Base-by-base conservation (phyloP, 2,329 filamentous ascomycete species). In the Fusarium miscanthi region DNA sequence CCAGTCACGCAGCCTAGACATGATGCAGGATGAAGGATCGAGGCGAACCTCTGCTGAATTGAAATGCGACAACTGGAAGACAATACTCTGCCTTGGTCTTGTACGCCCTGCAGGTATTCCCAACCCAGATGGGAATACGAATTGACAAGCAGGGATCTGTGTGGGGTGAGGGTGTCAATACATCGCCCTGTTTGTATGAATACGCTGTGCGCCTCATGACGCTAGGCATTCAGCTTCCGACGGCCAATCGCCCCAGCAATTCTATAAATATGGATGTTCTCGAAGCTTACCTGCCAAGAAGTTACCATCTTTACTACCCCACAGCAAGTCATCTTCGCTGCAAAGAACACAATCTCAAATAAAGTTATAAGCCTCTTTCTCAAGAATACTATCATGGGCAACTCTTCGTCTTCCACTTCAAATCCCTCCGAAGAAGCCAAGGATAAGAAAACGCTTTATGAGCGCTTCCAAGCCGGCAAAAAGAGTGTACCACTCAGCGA, bases 391-490 rank as follows among this genome's bases (percentile, higher is more conserved):
- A 70, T 7, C 19, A 74, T 63, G 54, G 70, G 66, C 33, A 70
- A 71, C 21, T 58, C 66, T 51, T 51, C 66, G 3, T 70, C 67
- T 13, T 70, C 68, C 2, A 70, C 68, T 11, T 27, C 46, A 23
- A 48, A 52, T 19, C 13, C 42, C 17, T 21, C 48, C 33, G 66
- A 72, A 46, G 41, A 67, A 40, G 41, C 52, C 27, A 46, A 70
- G 21, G 78, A 81, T 30, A 78, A 76, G 59, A 78, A 49, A 23
- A 49, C 78, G 12, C 67, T 82, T 35, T 82, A 80, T 72, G 74
- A 77, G 38, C 77, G 79, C 60, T 78, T 74, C 63, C 77, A 80
- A 56, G 78, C 79, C 49, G 76, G 77, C 45, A 82, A 82, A 70
- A 75, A 73, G 41, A 73, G 77, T 49, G 57, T 63, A 16, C 72